phyloP scores from a whole-genome alignment of 1,284 basidiomycete genomes.

The Trichosporon sp. region DNA sequence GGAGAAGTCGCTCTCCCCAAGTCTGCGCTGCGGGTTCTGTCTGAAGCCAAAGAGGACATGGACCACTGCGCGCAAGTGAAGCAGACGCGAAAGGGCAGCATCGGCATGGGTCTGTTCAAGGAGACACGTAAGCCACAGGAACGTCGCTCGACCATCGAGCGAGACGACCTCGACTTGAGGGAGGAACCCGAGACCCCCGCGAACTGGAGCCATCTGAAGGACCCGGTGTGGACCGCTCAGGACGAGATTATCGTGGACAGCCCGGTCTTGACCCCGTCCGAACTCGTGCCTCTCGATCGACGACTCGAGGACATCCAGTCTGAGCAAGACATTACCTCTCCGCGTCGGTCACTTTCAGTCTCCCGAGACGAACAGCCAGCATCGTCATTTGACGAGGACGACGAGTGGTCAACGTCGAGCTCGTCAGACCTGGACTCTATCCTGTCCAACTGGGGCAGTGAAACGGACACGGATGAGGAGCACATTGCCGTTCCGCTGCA shows the following conservation, averaged over 20 bases:
- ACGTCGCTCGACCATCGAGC: neutral
- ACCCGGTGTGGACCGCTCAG: neutral
- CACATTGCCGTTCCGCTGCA: constrained; percentile 88
- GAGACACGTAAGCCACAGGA: constrained; percentile 30
- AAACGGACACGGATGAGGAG: constrained; percentile 31
- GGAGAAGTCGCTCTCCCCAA: constrained; percentile 43
- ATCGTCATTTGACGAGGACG: constrained; percentile 13
- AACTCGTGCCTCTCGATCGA: constrained; percentile 1
- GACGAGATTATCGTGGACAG: neutral
- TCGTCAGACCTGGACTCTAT: constrained; percentile 5
- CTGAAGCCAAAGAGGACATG: constrained; percentile 43
- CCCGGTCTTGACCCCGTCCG: neutral
- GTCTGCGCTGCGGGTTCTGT: constrained; percentile 42
- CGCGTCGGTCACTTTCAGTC: constrained; percentile 5
- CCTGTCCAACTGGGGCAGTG: constrained; percentile 11
- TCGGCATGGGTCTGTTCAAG: constrained; percentile 51
- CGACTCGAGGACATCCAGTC: neutral
- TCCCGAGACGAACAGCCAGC: neutral
- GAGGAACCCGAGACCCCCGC: neutral
- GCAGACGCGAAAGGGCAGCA: constrained; percentile 48
- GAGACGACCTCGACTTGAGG: neutral
- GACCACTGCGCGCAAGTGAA: constrained; percentile 32
- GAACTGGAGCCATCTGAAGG: neutral
- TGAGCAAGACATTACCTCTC: constrained; percentile 3
- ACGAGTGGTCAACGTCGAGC: constrained; percentile 12